Base-by-base conservation (phyloP, 208 protist species). In the Leishmania guyanensis region DNA sequence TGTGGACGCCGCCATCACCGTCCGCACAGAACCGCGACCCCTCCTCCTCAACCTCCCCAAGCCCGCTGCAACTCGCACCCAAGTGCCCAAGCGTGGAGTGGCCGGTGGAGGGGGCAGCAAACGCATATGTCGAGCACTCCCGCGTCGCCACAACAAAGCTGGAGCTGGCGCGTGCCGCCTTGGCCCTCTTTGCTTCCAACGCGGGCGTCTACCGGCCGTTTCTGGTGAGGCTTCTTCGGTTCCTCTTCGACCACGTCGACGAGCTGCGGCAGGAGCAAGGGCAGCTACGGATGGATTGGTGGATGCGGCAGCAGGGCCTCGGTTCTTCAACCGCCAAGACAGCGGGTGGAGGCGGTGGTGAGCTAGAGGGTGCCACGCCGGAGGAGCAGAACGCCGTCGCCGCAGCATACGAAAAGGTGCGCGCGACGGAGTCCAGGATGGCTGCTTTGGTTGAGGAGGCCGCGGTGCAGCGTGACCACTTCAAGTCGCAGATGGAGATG, bases 171-270 rank as follows among this genome's bases (percentile, higher is more conserved):
- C 91, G 94, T 10, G 91, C 94, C 8, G 92, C 89, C 3, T 87
- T 97, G 51, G 90, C 90, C 3, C 83, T 97, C n/a, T 97, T 94
- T 70, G 83, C 88, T 26, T 96, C 92, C 72, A 96, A 96, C 84
- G 75, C 91, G 17, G 91, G 92, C 5, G 84, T 85, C 43, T 97
- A 94, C 74, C 91, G 91, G 22, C 89, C 92, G 2, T 75, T 90
- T 5, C 83, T 97, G 54, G 82, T 90, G n/a, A 89, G 90, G 66
- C 83, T 93, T 3, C 83, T 97, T 29, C 78, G 84, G 16, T 97
- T 96, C 82, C 71, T 97, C 39, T 97, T 97, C 80, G 89, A 87
- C 33, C 86, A 91, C 75, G 75, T 94, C 8, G 93, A 97, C 79
- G 85, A 87, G 70, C 85, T 95, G 14, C 62, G 92, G 20, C 84